Base-by-base conservation (phyloP, 441 rosid genomes). In the Adansonia gregorii region DNA sequence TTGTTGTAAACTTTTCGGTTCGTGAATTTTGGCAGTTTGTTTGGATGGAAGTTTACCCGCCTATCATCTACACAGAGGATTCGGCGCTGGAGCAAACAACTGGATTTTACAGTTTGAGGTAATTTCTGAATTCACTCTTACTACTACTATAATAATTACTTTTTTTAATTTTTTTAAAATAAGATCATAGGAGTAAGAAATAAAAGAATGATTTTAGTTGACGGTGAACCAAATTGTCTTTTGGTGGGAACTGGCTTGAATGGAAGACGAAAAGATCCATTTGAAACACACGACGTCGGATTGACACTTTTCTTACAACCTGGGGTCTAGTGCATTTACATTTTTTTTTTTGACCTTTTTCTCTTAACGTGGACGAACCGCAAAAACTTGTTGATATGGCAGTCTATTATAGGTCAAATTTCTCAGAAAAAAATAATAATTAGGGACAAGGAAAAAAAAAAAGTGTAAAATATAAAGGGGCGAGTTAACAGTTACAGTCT, bases 41-140 rank as follows among this genome's bases (percentile, higher is more conserved):
- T 86, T 95, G 91, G 99, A 95, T 48, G 99, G 99, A 15, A 95
- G 98, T 85, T 85, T 83, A 82, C 99, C 99, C 2, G 99, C 94
- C 8, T 95, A 95, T 80, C 92, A 95, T 82, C 79, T 91, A 27
- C 85, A 91, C 85, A 86, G 82, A 82, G 99, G 99, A 80, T 91
- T 85, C 80, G 99, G 99, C 7, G 85, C 89, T 72, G 98, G 99
- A 75, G 81, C 82, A 65, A 49, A 81, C 85, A 93, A 92, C 84
- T 95, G 98, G 99, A 86, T 95, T 77, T 77, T 95, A 78, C 96
- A 91, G 79, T 92, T 93, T 77, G 11, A 6, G 41, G 39, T 58
- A 20, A 58, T 58, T 58, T 0, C 31, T 20, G 14, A 20, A 20
- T 58, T 61, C 27, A 61, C 31, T 41, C 17, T 61, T 24, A 6